Percentiles rank a stretch among this genome's conserved stretches.
Evolutionary conservation across 2,329 filamentous ascomycete species (phyloP).

Genomic region (Westerdykella sp.): DNA sequence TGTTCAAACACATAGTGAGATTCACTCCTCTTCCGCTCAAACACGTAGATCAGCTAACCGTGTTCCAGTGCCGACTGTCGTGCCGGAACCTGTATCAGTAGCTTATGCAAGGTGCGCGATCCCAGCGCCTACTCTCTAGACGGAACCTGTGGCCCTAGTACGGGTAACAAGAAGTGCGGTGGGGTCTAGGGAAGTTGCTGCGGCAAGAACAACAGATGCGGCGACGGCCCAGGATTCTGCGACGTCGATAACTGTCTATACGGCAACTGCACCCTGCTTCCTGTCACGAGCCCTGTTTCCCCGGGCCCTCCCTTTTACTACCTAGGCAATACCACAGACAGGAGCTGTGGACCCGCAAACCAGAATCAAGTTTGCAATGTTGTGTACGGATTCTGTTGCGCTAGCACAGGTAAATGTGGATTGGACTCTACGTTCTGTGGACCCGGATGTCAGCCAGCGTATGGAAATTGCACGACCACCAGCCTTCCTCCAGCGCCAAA

Average conservation of each 20-base stretch:
- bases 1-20: slow-evolving; percentile 25
- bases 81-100: slow-evolving; percentile 3
- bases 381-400: slow-evolving; percentile 4
- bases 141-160: slow-evolving; percentile 29
- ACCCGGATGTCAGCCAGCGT: slow-evolving; percentile 8
- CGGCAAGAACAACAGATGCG: slow-evolving; percentile 8
- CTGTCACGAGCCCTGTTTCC: background rate
- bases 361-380: slow-evolving; percentile 5
- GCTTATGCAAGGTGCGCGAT: slow-evolving; percentile 2
- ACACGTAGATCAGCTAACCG: background rate
- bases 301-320: background rate
- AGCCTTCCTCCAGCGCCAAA: slow-evolving; percentile 1
- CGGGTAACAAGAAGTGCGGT: slow-evolving; percentile 27
- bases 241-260: slow-evolving; percentile 6
- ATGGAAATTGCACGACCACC: slow-evolving; percentile 5
- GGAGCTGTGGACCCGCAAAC: slow-evolving; percentile 5
- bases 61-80: background rate
- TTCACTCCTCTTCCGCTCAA: background rate
- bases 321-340: slow-evolving; percentile 6
- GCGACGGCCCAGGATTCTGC: slow-evolving; percentile 9
- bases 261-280: slow-evolving; percentile 8
- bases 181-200: slow-evolving; percentile 33
- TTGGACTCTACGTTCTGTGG: slow-evolving; percentile 2
- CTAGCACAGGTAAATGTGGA: slow-evolving; percentile 5
- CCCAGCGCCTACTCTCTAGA: slow-evolving; percentile 24